phyloP scores from a whole-genome alignment of 805 yeast genomes.

The Nakazawaea sp. region DNA sequence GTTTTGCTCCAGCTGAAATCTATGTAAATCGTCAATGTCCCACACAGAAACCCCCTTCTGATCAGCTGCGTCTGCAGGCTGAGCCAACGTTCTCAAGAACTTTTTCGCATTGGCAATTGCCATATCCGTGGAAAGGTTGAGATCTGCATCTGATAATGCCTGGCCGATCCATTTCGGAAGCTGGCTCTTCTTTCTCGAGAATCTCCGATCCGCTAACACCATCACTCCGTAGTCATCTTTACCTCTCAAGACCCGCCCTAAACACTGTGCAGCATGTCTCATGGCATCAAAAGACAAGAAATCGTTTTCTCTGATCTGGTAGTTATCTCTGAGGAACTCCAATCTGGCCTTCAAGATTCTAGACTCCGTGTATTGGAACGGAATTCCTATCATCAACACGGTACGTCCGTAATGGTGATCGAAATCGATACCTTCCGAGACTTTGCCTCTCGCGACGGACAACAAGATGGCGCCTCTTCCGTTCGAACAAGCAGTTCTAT shows the following conservation, averaged over 20 bases:
- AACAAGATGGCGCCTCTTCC: conserved; percentile 96
- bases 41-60: conserved; percentile 94
- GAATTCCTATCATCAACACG: conserved; percentile 97
- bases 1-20: conserved; percentile 48
- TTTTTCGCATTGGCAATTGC: conserved; percentile 92
- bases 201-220: conserved; percentile 95
- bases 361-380: conserved; percentile 97
- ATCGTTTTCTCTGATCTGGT: conserved; percentile 88
- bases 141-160: conserved; percentile 85
- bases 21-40: conserved; percentile 64
- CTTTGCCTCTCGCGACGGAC: conserved; percentile 98
- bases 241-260: conserved; percentile 95
- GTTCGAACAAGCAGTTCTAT: conserved; percentile 91
- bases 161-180: conserved; percentile 97
- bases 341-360: conserved; percentile 91
- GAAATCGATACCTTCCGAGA: conserved; percentile 98
- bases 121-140: conserved; percentile 93
- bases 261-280: conserved; percentile 99
- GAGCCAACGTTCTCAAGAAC: conserved; percentile 89
- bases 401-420: conserved; percentile 98
- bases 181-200: conserved; percentile 78
- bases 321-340: conserved; percentile 89
- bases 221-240: conserved; percentile 98
- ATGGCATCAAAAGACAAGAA: conserved; percentile 96
- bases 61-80: conserved; percentile 82